Percentiles rank a stretch among this genome's conserved stretches.
Evolutionary conservation across 345 rosid genomes (phyloP).

Genomic region (Geranium rotundifolium): DNA sequence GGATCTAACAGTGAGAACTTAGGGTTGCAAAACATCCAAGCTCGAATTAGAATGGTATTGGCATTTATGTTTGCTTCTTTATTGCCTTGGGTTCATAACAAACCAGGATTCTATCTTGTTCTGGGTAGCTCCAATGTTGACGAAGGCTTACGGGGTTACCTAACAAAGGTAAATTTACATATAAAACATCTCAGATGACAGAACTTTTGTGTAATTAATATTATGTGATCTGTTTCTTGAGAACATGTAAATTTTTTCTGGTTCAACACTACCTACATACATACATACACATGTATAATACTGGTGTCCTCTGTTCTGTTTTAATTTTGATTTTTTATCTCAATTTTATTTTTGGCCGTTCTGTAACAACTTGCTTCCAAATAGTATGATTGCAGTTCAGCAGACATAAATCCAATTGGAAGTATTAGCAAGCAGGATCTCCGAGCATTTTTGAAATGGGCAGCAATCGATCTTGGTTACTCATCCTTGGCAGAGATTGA

Average conservation of each 20-base stretch:
- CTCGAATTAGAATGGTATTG: conserved; percentile 90
- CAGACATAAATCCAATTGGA: conserved; percentile 94
- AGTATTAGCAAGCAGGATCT: conserved; percentile 87
- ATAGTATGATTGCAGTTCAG: conserved; percentile 95
- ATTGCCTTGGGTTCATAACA: conserved; percentile 93
- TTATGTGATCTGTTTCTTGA: background rate
- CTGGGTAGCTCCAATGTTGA: conserved; percentile 93
- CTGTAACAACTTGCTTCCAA: conserved; percentile 3
- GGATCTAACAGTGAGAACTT: conserved; percentile 77
- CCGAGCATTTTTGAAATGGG: conserved; percentile 75
- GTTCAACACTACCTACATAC: background rate
- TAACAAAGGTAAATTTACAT: conserved; percentile 59
- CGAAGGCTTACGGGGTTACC: conserved; percentile 85
- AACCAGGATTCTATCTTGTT: conserved; percentile 85
- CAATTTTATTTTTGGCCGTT: background rate
- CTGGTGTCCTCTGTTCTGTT: too few species aligned
- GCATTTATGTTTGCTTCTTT: conserved; percentile 88
- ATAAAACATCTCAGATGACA: background rate
- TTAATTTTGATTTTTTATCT: background rate
- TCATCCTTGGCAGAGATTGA: conserved; percentile 79
- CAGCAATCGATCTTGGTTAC: conserved; percentile 77
- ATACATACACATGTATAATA: too few species aligned
- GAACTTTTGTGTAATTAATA: too few species aligned
- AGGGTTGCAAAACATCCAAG: conserved; percentile 89
- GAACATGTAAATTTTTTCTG: background rate